A percentile compares a stretch with the other conserved stretches of the same genome.
Conservation (phyloP, 2,329 filamentous ascomycete species). For the Blastomyces gilchristii region DNA sequence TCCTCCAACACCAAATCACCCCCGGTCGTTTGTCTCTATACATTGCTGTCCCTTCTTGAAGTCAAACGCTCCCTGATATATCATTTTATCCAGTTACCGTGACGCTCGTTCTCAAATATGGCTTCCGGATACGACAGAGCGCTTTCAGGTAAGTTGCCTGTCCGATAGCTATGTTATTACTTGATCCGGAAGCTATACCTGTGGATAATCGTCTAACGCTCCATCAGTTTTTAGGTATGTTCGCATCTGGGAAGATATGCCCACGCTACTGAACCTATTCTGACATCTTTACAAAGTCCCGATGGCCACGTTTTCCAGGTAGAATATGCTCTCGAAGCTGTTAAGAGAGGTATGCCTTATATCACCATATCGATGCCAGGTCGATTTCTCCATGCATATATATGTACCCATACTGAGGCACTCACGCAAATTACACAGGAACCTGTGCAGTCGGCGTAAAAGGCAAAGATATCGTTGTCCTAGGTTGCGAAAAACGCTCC, state of each 20-base stretch:
- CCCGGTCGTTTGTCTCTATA: background rate
- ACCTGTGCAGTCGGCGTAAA: slow-evolving; percentile 98
- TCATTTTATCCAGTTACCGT: background rate
- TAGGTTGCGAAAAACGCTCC: slow-evolving; percentile 97
- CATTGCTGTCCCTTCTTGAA: background rate
- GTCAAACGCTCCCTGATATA: background rate
- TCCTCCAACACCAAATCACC: background rate
- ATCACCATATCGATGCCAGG: slow-evolving; percentile 1
- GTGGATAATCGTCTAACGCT: slow-evolving; percentile 6
- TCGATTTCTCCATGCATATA: background rate
- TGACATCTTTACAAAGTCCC: slow-evolving; percentile 57
- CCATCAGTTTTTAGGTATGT: slow-evolving; percentile 66
- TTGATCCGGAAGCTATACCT: slow-evolving; percentile 25
- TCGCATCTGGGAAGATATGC: slow-evolving; percentile 4
- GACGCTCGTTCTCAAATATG: slow-evolving; percentile 41
- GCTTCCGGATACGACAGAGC: slow-evolving; percentile 98
- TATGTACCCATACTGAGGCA: background rate
- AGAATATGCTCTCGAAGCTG: slow-evolving; percentile 96
- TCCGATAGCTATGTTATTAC: slow-evolving; percentile 12
- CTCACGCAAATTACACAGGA: slow-evolving; percentile 42
- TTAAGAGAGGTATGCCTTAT: slow-evolving; percentile 70
- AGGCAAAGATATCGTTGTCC: slow-evolving; percentile 83
- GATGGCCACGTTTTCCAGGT: slow-evolving; percentile 99
- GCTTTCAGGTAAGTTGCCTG: slow-evolving; percentile 68
- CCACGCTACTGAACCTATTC: slow-evolving; percentile 18